phyloP scores from a whole-genome alignment of 768 basidiomycete genomes.

The Lanmaoa rubissima region DNA sequence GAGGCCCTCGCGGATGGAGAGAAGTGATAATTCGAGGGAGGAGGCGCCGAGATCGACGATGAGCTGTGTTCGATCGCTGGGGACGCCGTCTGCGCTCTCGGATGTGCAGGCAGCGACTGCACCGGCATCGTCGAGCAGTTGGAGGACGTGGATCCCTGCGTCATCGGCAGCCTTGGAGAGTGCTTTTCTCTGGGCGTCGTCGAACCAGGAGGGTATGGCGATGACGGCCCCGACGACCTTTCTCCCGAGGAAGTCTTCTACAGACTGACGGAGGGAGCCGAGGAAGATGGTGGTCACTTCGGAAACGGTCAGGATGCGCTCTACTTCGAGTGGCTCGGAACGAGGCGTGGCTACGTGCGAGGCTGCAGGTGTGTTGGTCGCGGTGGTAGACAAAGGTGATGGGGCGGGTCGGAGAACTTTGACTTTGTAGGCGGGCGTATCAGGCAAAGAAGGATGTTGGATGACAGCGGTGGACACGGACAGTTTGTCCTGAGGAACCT shows the following conservation, averaged over 20 bases:
- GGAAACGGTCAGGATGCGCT: slow-evolving; percentile 74
- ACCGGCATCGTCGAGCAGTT: slow-evolving; percentile 84
- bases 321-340: slow-evolving; percentile 62
- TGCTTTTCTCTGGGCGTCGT: slow-evolving; percentile 62
- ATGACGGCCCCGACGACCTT: slow-evolving; percentile 80
- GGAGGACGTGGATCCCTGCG: slow-evolving; percentile 81
- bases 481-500: slow-evolving; percentile 54
- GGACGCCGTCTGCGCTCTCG: slow-evolving; percentile 38
- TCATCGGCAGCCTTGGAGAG: slow-evolving; percentile 71
- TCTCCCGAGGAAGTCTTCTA: slow-evolving; percentile 87
- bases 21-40: slow-evolving; percentile 62
- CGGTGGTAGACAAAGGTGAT: slow-evolving; percentile 56
- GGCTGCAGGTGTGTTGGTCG: slow-evolving; percentile 58
- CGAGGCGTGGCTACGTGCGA: slow-evolving; percentile 71
- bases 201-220: slow-evolving; percentile 76
- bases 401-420: slow-evolving; percentile 79
- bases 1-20: slow-evolving; percentile 76
- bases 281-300: slow-evolving; percentile 89
- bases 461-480: slow-evolving; percentile 68
- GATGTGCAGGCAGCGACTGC: slow-evolving; percentile 63
- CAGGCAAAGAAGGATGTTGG: slow-evolving; percentile 67
- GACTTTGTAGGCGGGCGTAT: slow-evolving; percentile 82
- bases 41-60: slow-evolving; percentile 81
- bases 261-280: slow-evolving; percentile 77
- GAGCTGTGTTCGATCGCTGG: slow-evolving; percentile 71